Percentiles rank a stretch among this genome's conserved stretches.
These are phyloP conservation scores for Aegilops longissima DNA, from an alignment of 176 grass and related monocot genomes.

Conservation along the genomic window DNA sequence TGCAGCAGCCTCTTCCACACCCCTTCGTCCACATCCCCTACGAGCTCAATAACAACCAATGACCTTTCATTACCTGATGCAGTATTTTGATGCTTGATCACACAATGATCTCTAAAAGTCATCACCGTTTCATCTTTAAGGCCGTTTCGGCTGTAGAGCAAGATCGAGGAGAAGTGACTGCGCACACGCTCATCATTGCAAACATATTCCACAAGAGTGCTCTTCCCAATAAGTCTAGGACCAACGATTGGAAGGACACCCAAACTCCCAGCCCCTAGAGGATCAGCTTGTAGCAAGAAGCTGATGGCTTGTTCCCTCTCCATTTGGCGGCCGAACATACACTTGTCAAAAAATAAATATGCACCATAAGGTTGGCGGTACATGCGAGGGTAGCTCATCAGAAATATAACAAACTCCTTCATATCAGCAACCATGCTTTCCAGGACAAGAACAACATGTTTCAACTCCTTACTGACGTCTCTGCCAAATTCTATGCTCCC, in stretches of 20 bases:
- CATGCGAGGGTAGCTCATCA: background rate
- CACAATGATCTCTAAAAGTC: background rate
- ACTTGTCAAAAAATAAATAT: background rate
- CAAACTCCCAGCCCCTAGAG: background rate
- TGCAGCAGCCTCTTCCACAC: constrained; percentile 3
- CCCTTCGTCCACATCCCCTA: background rate
- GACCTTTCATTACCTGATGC: background rate
- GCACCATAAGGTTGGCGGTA: background rate
- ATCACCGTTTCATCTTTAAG: background rate
- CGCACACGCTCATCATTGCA: background rate
- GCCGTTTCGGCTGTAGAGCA: background rate
- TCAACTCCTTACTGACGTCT: background rate
- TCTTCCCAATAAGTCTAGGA: background rate
- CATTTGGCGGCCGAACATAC: background rate
- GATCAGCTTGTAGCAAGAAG: background rate
- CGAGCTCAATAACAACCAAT: constrained; percentile 8
- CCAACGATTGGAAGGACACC: background rate
- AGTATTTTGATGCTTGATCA: background rate
- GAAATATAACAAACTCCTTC: background rate
- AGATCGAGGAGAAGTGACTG: background rate
- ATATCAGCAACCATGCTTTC: background rate
- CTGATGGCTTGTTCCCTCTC: background rate
- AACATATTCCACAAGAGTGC: background rate
- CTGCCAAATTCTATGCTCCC: background rate
- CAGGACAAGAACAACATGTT: background rate